Base-by-base conservation (phyloP, 2,329 filamentous ascomycete species). In the Fusarium domesticum region DNA sequence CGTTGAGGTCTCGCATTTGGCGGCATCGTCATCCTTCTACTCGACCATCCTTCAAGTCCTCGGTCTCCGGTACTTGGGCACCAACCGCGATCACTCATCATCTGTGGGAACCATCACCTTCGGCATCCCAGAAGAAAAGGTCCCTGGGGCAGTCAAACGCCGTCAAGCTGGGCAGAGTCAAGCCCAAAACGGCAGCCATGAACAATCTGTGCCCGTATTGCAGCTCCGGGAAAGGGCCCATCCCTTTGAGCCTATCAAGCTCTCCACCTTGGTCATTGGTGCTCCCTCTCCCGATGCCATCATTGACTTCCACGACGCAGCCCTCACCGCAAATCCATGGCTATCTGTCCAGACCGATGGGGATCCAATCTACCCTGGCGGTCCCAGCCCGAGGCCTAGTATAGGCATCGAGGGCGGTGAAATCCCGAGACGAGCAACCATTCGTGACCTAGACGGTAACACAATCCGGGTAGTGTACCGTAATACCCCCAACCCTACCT, bases 1-100 rank as follows among this genome's bases (percentile, higher is more conserved):
- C 52, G 61, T 82, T 54, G 73, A 80, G 62, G 89, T 95, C 61
- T 84, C 83, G 48, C 84, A 91, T 66, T 80, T 95, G 42, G 81
- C 89, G 42, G 81, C 84, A 28, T 87, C 89, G 4, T 82, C 85
- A 38, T 93, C 89, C 6, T 95, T 95, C 72, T 95, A 89, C 68
- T 80, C 90, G 17, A 80, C 86, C 50, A 77, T 89, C 53, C 76
- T 89, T 6, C 87, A 92, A 57, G 85, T 88, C 4, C 76, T 95
- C 17, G 87, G 87, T 30, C 83, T 95, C 50, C 78, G 78, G 48
- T 95, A 83, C 44, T 44, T 66, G 35, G 39, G 43, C 32, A 50
- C 51, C 23, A 46, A 49, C 35, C 59, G 57, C 32, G 59, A 61
- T 19, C 51, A 54, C 20, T 42, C 44, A n/a, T 57, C 65, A 5